A percentile compares a stretch with the other conserved stretches of the same genome.
These are phyloP conservation scores for Phaseolus coccineus DNA, from an alignment of 331 rosid species.

Conservation along the genomic window DNA sequence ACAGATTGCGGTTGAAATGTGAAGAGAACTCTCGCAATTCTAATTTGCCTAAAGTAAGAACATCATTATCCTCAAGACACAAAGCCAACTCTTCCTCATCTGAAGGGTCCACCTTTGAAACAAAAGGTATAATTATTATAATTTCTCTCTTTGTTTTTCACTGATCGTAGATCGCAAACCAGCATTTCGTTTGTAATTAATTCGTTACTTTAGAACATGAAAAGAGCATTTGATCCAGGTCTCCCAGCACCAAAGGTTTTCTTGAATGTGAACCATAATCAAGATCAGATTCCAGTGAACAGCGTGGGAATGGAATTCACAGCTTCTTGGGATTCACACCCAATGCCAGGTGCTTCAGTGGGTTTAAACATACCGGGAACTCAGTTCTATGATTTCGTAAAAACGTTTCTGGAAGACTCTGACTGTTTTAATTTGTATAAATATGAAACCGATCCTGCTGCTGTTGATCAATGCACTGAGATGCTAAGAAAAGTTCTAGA, in stretches of 20 bases:
- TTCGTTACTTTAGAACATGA: slow-evolving; percentile 1
- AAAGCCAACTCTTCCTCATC: background rate
- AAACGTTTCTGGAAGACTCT: background rate
- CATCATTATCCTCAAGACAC: background rate
- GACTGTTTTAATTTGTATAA: background rate
- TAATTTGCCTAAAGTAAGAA: background rate
- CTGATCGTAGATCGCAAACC: background rate
- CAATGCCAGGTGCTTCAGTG: background rate
- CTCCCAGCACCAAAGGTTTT: background rate
- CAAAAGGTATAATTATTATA: background rate
- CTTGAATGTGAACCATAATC: background rate
- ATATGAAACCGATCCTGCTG: background rate
- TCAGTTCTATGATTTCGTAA: background rate
- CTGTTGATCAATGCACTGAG: slow-evolving; percentile 37
- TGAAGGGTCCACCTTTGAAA: background rate
- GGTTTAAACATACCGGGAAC: background rate
- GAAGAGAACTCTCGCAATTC: background rate
- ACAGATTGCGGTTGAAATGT: background rate
- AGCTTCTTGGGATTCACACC: background rate
- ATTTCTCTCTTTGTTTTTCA: background rate
- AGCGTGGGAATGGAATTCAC: background rate
- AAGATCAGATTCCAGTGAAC: slow-evolving; percentile 17
- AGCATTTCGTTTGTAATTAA: background rate
- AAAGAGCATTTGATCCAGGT: slow-evolving; percentile 16
- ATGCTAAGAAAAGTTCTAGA: slow-evolving; percentile 31